These are phyloP conservation scores for Lactifluus pinguis DNA, from an alignment of 768 basidiomycete genomes.

Conservation along the genomic window DNA sequence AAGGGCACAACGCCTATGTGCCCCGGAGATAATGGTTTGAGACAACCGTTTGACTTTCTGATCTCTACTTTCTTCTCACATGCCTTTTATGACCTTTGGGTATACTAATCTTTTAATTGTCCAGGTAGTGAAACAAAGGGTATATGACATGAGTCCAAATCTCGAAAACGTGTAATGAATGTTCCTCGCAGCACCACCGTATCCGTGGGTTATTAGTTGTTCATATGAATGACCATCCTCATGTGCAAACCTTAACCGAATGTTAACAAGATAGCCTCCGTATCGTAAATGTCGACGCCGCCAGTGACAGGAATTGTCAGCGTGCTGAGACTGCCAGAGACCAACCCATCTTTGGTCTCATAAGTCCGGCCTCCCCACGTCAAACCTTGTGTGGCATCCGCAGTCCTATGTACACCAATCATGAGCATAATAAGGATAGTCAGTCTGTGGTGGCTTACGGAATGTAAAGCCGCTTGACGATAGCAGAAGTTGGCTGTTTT, in stretches of 20 bases:
- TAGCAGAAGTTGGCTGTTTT: slow-evolving; percentile 29
- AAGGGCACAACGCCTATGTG: slow-evolving; percentile 65
- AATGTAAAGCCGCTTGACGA: slow-evolving; percentile 43
- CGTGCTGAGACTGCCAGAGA: slow-evolving; percentile 29
- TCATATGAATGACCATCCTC: background rate
- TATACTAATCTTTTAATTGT: background rate
- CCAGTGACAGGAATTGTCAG: slow-evolving; percentile 25
- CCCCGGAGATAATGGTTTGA: slow-evolving; percentile 63
- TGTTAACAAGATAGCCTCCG: slow-evolving; percentile 38
- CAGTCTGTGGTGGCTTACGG: slow-evolving; percentile 27
- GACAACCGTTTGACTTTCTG: slow-evolving; percentile 54
- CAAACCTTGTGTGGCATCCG: slow-evolving; percentile 41
- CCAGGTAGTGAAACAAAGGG: background rate
- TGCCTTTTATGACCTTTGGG: background rate
- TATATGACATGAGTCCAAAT: background rate
- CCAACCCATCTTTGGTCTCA: slow-evolving; percentile 39
- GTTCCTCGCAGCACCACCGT: background rate
- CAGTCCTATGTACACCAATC: slow-evolving; percentile 28
- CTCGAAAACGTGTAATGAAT: background rate
- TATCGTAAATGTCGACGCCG: slow-evolving; percentile 40
- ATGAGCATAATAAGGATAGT: background rate
- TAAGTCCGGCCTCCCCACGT: slow-evolving; percentile 54
- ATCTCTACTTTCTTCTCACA: slow-evolving; percentile 20
- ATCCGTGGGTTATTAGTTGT: background rate
- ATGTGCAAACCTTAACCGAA: slow-evolving; percentile 21